These are phyloP conservation scores for Sclerotinia spermophila DNA, from an alignment of 2,329 filamentous ascomycete genomes.

Conservation along the genomic window DNA sequence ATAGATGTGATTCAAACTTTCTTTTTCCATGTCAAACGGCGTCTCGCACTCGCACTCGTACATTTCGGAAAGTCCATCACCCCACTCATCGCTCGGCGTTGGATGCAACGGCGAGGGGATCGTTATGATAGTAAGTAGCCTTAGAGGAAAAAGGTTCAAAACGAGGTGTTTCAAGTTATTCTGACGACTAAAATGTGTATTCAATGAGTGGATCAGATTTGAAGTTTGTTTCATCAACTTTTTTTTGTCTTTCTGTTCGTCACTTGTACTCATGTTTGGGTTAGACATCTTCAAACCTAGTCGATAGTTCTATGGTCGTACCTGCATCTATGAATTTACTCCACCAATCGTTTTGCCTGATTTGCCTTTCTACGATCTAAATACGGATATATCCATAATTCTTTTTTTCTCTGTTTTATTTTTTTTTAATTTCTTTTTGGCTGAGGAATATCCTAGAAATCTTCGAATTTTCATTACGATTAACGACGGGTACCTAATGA, in stretches of 20 bases:
- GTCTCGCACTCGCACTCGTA: slow-evolving; percentile 11
- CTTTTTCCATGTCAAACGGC: slow-evolving; percentile 5
- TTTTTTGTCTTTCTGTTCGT: neutral
- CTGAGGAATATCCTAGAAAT: neutral
- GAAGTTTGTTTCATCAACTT: slow-evolving; percentile 8
- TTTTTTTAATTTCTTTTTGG: too few species aligned
- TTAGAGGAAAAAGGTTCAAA: neutral
- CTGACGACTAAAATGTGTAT: neutral
- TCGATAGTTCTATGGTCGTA: slow-evolving; percentile 8
- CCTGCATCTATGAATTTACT: slow-evolving; percentile 19
- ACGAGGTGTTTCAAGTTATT: neutral
- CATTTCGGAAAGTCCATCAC: neutral
- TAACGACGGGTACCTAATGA: neutral
- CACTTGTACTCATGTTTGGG: neutral
- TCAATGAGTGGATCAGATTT: slow-evolving; percentile 6
- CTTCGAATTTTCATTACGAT: neutral
- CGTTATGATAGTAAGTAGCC: neutral
- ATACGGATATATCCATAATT: slow-evolving; percentile 9
- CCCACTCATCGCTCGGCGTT: neutral
- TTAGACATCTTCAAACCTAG: neutral
- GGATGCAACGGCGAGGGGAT: neutral
- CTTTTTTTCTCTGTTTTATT: too few species aligned
- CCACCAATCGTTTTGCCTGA: slow-evolving; percentile 9
- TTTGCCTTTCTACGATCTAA: neutral
- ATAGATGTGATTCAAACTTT: neutral